These are phyloP conservation scores for Fusarium sororula DNA, from an alignment of 2,329 filamentous ascomycete genomes.

Conservation along the genomic window DNA sequence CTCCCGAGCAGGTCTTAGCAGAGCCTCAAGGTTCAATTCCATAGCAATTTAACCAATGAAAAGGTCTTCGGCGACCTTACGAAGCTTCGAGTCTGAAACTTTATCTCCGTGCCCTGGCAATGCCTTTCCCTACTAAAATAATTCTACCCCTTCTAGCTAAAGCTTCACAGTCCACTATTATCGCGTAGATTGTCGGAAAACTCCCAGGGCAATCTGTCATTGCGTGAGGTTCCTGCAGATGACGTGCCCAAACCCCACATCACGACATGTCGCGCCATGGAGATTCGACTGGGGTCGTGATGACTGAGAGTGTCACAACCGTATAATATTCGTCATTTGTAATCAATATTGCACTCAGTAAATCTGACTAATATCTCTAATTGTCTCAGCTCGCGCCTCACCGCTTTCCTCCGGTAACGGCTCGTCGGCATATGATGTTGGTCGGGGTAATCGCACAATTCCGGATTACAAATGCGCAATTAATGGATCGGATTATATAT, in stretches of 20 bases:
- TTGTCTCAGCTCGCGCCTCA: not conserved
- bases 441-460: not conserved
- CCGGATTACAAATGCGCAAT: not conserved
- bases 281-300: not conserved
- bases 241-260: not conserved
- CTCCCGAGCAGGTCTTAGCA: fast-evolving
- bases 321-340: not conserved
- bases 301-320: not conserved
- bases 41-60: not conserved
- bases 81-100: not conserved
- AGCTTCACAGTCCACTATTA: fast-evolving
- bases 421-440: not conserved
- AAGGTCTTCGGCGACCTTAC: not conserved
- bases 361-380: not conserved
- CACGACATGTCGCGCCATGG: not conserved
- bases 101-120: not conserved
- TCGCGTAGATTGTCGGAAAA: not conserved
- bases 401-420: not conserved
- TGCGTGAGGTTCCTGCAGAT: conserved; percentile 2
- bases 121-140: too few relatives aligned
- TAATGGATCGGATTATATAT: fast-evolving
- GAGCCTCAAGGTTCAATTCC: not conserved
- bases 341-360: not conserved
- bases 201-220: not conserved
- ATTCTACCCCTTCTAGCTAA: too few relatives aligned